These are phyloP conservation scores for Trichomonascaceae sp. DNA, from an alignment of 1,139 yeast species.

Conservation along the genomic window DNA sequence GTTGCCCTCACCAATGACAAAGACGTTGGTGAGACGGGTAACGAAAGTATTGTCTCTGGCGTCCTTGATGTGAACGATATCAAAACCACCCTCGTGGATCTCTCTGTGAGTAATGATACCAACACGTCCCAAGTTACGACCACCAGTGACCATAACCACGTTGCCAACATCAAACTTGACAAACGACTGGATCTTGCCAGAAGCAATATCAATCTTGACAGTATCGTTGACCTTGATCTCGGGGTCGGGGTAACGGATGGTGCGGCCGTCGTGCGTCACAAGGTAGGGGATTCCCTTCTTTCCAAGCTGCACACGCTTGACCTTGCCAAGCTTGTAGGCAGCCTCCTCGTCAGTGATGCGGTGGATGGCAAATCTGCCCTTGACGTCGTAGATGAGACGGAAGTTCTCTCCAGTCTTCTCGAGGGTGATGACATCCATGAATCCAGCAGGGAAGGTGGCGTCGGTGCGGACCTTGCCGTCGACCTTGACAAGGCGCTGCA, in stretches of 20 bases:
- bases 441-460: slow-evolving; percentile 97
- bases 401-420: slow-evolving; percentile 99
- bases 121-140: slow-evolving; percentile 99
- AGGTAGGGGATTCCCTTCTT: slow-evolving; percentile 96
- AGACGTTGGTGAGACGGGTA: slow-evolving; percentile 94
- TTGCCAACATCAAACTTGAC: slow-evolving; percentile 94
- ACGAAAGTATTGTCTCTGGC: slow-evolving; percentile 95
- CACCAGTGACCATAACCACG: slow-evolving; percentile 97
- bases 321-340: slow-evolving; percentile 94
- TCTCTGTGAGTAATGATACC: slow-evolving; percentile 98
- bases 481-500: slow-evolving; percentile 98
- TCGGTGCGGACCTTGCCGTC: slow-evolving; percentile 99
- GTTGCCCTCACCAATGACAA: slow-evolving; percentile 96
- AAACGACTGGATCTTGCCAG: slow-evolving; percentile 87
- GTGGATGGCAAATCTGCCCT: slow-evolving; percentile 99
- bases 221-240: slow-evolving; percentile 92
- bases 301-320: slow-evolving; percentile 94
- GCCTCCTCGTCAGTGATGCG: slow-evolving; percentile 99
- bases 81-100: slow-evolving; percentile 99
- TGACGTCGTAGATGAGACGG: slow-evolving; percentile 95
- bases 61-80: slow-evolving; percentile 97
- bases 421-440: slow-evolving; percentile 95
- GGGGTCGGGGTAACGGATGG: slow-evolving; percentile 99
- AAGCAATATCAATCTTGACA: slow-evolving; percentile 88
- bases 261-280: slow-evolving; percentile 99